Evolutionary conservation across 2,329 filamentous ascomycete species (phyloP).

Genomic region (Colletotrichum cuscutae): DNA sequence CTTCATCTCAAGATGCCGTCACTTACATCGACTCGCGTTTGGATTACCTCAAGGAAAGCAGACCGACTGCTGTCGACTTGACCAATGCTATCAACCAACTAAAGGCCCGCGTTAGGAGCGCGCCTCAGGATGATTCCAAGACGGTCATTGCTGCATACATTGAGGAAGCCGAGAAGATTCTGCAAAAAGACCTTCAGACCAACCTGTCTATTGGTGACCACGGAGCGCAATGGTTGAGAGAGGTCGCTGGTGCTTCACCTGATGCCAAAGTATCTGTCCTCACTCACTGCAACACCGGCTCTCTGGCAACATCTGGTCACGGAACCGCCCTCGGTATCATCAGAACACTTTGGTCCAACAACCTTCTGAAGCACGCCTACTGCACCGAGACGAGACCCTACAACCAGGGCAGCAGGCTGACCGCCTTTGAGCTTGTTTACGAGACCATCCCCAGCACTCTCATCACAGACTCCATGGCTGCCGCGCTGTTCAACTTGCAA

Average conservation of each 20-base stretch:
- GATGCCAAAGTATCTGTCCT: conserved; percentile 77
- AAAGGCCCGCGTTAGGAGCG: conserved; percentile 69
- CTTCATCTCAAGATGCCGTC: conserved; percentile 66
- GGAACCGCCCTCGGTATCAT: conserved; percentile 96
- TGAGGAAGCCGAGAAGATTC: conserved; percentile 83
- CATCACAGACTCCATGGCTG: conserved; percentile 97
- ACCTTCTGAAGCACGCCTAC: conserved; percentile 82
- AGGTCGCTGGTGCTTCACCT: conserved; percentile 61
- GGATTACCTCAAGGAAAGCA: conserved; percentile 86
- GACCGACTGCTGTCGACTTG: conserved; percentile 95
- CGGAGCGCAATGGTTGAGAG: conserved; percentile 85
- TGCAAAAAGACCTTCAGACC: conserved; percentile 86
- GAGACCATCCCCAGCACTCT: conserved; percentile 91
- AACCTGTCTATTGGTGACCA: conserved; percentile 87
- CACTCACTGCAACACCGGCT: conserved; percentile 98
- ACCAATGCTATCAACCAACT: conserved; percentile 89
- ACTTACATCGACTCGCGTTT: conserved; percentile 80
- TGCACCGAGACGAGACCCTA: conserved; percentile 98
- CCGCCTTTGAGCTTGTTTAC: conserved; percentile 95
- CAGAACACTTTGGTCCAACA: conserved; percentile 76
- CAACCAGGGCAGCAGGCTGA: conserved; percentile 95
- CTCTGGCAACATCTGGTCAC: conserved; percentile 96
- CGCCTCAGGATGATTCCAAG: conserved; percentile 47
- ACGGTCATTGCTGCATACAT: conserved; percentile 78
- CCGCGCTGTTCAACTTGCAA: conserved; percentile 77